These are phyloP conservation scores for Entelexis paramagnoliae DNA, from an alignment of 1,139 yeast genomes.

Conservation along the genomic window DNA sequence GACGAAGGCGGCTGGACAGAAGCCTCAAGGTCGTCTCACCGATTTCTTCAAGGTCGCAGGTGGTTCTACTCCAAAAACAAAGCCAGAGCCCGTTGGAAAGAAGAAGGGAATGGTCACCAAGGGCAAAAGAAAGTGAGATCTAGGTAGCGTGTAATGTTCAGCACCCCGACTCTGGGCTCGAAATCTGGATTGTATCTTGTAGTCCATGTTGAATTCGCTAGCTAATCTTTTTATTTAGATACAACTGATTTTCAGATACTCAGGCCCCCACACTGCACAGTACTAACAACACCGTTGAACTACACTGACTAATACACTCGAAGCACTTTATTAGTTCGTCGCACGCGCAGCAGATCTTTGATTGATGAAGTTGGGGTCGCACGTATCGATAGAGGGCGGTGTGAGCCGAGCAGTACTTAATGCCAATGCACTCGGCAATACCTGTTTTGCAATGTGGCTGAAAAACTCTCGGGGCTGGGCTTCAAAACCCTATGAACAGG, in stretches of 20 bases:
- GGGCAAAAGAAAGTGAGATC: slow-evolving; percentile 14
- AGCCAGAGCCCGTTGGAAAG: slow-evolving; percentile 14
- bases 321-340: too few relatives aligned
- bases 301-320: too few relatives aligned
- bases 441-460: slow-evolving; percentile 80
- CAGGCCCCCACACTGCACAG: too few relatives aligned
- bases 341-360: too few relatives aligned
- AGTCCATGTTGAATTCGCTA: too few relatives aligned
- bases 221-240: too few relatives aligned
- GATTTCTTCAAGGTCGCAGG: slow-evolving; percentile 63
- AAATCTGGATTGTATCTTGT: too few relatives aligned
- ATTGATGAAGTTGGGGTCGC: slow-evolving; percentile 30
- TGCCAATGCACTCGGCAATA: slow-evolving; percentile 31
- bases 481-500: slow-evolving; percentile 59
- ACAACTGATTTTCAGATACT: too few relatives aligned
- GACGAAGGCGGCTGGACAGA: slow-evolving; percentile 69
- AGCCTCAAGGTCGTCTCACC: slow-evolving; percentile 85
- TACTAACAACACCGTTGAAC: too few relatives aligned
- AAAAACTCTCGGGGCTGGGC: slow-evolving; percentile 90
- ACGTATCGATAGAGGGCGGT: slow-evolving; percentile 33
- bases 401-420: slow-evolving; percentile 50
- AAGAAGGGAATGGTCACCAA: slow-evolving; percentile 21
- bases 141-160: too few relatives aligned
- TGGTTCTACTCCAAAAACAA: neutral
- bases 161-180: too few relatives aligned